Evolutionary conservation across 2,329 filamentous ascomycete genomes (phyloP), one percentile per base, ranked within the genome.

Genomic region (Penicillium sp.): DNA sequence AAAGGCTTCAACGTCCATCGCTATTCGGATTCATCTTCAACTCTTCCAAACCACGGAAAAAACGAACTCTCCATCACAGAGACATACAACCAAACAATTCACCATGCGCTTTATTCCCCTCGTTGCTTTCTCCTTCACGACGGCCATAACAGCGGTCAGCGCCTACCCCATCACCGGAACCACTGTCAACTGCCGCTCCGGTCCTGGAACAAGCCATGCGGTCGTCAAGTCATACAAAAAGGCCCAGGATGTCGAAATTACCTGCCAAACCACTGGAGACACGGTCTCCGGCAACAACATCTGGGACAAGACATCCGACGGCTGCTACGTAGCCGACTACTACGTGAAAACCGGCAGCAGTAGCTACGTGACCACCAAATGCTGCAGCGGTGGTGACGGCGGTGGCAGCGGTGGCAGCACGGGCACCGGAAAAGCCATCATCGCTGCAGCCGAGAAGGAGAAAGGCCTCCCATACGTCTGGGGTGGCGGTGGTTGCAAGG

Each of bases 251-350:
- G 45, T 63, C 49, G 36, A 45, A 17, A 39, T 63, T 13, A 47
- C 55, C 41, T 66, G 63, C 53, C 63, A 66, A 43, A 57, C 60
- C 4, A 23, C 51, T 10, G 62, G 63, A n/a, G 58, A 59, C 12
- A 36, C 52, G 21, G 27, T 69, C 49, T 57, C 54, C 12, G 65
- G 61, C 6, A 62, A 63, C 50, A 49, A 27, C 4, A 58, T 69
- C 51, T 69, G 67, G 67, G 66, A 67, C 54, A 61, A 68, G 50
- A 69, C 66, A 4, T 45, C 62, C 13, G 66, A 69, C 56, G 60
- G 60, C 53, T 69, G 67, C 61, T 69, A 65, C 25, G 64, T 69
- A 19, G 53, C 62, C 27, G 67, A 69, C 55, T 68, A 65, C 65
- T 69, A 69, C 39, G 64, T 69, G 19, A 66, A 66, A 52, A 69